Evolutionary conservation across 2,329 filamentous ascomycete species (phyloP).

Genomic region (Hypoxylon sp.): DNA sequence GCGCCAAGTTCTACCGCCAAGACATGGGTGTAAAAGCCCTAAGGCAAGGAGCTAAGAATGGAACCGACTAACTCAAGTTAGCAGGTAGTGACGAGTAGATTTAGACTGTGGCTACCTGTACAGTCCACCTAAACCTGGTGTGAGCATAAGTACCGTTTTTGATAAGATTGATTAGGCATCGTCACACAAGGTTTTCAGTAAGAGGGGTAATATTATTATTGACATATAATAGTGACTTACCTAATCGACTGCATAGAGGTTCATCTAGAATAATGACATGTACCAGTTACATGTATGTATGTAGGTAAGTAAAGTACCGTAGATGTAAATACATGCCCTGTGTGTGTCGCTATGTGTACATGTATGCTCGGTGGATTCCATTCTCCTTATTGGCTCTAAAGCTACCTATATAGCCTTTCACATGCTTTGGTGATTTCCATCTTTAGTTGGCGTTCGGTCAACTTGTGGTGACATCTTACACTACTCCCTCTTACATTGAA

Average conservation of each 20-base stretch:
- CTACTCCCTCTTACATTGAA: constrained; percentile 2
- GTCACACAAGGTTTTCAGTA: constrained; percentile 31
- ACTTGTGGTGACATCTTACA: constrained; percentile 18
- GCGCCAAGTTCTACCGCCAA: constrained; percentile 36
- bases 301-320: too few relatives aligned
- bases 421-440: constrained; percentile 16
- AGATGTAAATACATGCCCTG: neutral
- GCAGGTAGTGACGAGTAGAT: constrained; percentile 36
- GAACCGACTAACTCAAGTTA: constrained; percentile 32
- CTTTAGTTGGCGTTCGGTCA: neutral
- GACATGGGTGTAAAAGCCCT: constrained; percentile 37
- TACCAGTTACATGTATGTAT: too few relatives aligned
- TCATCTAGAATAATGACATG: neutral
- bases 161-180: constrained; percentile 39
- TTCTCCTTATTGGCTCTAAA: constrained; percentile 26
- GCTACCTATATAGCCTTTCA: constrained; percentile 20
- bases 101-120: constrained; percentile 28
- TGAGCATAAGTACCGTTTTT: constrained; percentile 27
- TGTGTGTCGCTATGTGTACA: constrained; percentile 1
- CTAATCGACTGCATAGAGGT: constrained; percentile 18
- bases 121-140: constrained; percentile 8
- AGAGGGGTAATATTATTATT: constrained; percentile 37
- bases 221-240: constrained; percentile 27
- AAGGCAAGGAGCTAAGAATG: constrained; percentile 44
- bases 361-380: constrained; percentile 11